phyloP scores from a whole-genome alignment of 169 alveolate species.

The Cyclospora cayetanensis region DNA sequence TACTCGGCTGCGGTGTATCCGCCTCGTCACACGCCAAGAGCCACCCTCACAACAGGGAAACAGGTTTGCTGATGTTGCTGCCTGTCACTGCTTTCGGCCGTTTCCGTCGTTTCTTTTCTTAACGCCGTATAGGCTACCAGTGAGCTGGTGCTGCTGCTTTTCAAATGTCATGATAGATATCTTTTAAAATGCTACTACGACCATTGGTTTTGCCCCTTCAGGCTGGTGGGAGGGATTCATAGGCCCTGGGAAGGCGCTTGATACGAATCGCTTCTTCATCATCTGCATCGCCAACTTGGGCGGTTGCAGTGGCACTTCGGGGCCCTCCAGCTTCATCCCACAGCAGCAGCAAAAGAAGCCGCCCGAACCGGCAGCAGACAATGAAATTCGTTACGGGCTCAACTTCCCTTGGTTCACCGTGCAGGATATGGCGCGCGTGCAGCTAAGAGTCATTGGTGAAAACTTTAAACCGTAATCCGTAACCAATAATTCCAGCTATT shows the following conservation, averaged over 20 bases:
- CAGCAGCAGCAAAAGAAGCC: neutral
- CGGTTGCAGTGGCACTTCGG: slow-evolving; percentile 34
- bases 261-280: slow-evolving; percentile 38
- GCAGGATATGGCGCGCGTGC: slow-evolving; percentile 50
- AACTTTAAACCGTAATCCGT: neutral
- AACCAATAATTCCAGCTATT: neutral
- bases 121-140: neutral
- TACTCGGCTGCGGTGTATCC: slow-evolving; percentile 43
- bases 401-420: slow-evolving; percentile 19
- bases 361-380: too few species aligned
- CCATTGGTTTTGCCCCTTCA: neutral
- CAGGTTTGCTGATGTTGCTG: neutral
- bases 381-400: slow-evolving; percentile 48
- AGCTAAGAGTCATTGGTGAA: neutral
- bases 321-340: slow-evolving; percentile 25
- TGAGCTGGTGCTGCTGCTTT: neutral
- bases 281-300: slow-evolving; percentile 52
- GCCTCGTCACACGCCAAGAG: slow-evolving; percentile 38
- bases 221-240: slow-evolving; percentile 68
- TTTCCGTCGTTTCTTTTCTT: too few species aligned
- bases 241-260: slow-evolving; percentile 51
- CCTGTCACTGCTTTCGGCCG: neutral
- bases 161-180: neutral
- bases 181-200: too few species aligned
- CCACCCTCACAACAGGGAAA: neutral